Evolutionary conservation across 495 filamentous ascomycete species (phyloP).

Genomic region (Tuber melanosporum): DNA sequence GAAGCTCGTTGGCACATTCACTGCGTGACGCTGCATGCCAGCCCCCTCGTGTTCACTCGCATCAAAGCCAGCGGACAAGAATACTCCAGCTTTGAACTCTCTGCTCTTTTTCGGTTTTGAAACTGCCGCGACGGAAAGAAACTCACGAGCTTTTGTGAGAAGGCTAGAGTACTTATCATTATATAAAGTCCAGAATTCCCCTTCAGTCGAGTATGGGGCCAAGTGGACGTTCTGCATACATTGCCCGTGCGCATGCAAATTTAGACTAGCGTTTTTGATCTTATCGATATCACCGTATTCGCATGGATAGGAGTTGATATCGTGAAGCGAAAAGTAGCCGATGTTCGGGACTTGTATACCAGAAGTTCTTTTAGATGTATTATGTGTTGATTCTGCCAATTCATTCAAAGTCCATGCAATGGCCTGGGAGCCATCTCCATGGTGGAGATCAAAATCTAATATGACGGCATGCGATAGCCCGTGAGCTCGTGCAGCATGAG

Average conservation of each 20-base stretch:
- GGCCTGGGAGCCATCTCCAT: slow-evolving; percentile 90
- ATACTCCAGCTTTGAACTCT: slow-evolving; percentile 74
- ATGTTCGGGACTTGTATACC: slow-evolving; percentile 48
- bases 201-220: slow-evolving; percentile 70
- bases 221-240: slow-evolving; percentile 95
- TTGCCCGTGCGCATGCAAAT: slow-evolving; percentile 86
- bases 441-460: slow-evolving; percentile 93
- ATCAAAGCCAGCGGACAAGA: slow-evolving; percentile 92
- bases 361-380: slow-evolving; percentile 68
- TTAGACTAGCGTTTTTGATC: slow-evolving; percentile 81
- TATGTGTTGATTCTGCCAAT: slow-evolving; percentile 50
- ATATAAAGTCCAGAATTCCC: slow-evolving; percentile 86
- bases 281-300: slow-evolving; percentile 84
- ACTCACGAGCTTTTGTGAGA: slow-evolving; percentile 71
- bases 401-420: slow-evolving; percentile 84
- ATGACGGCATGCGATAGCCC: slow-evolving; percentile 91
- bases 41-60: slow-evolving; percentile 87
- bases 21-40: slow-evolving; percentile 89
- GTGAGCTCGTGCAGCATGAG: slow-evolving; percentile 72
- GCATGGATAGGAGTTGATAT: slow-evolving; percentile 96
- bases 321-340: slow-evolving; percentile 92
- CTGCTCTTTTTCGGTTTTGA: slow-evolving; percentile 48
- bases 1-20: slow-evolving; percentile 93
- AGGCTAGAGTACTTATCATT: slow-evolving; percentile 65
- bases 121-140: slow-evolving; percentile 58